phyloP scores from a whole-genome alignment of 768 basidiomycete genomes.

The Auricularia heimuer region DNA sequence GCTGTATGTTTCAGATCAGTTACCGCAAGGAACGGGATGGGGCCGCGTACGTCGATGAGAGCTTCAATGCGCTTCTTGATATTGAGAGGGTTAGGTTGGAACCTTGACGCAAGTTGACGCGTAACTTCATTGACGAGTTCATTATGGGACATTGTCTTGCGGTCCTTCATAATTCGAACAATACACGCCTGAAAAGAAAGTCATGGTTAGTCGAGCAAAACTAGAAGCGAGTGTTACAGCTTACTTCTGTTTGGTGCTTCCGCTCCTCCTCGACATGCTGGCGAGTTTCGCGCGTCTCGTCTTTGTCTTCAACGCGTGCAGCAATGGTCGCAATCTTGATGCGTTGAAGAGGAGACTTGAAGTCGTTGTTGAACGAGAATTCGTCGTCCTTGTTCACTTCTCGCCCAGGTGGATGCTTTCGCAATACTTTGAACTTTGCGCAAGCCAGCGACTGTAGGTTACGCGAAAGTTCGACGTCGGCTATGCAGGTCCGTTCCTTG shows the following conservation, averaged over 20 bases:
- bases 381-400: conserved; percentile 68
- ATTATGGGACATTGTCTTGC: conserved; percentile 80
- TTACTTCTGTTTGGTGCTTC: conserved; percentile 78
- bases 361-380: conserved; percentile 83
- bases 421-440: conserved; percentile 85
- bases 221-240: background rate
- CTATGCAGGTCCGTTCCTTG: conserved; percentile 60
- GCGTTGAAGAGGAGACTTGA: conserved; percentile 71
- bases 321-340: conserved; percentile 91
- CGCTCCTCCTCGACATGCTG: conserved; percentile 89
- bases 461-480: conserved; percentile 73
- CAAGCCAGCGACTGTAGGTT: conserved; percentile 93
- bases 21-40: background rate
- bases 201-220: background rate
- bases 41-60: conserved; percentile 70
- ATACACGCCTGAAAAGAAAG: conserved; percentile 67
- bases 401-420: conserved; percentile 81
- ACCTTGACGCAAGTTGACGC: conserved; percentile 71
- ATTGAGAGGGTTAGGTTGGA: conserved; percentile 72
- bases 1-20: conserved; percentile 31
- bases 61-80: conserved; percentile 94
- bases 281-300: conserved; percentile 85
- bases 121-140: conserved; percentile 88
- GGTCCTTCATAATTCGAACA: conserved; percentile 94
- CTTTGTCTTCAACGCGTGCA: conserved; percentile 73